phyloP scores from a whole-genome alignment of 1,284 basidiomycete species.

The Phaffia rhodozyma region DNA sequence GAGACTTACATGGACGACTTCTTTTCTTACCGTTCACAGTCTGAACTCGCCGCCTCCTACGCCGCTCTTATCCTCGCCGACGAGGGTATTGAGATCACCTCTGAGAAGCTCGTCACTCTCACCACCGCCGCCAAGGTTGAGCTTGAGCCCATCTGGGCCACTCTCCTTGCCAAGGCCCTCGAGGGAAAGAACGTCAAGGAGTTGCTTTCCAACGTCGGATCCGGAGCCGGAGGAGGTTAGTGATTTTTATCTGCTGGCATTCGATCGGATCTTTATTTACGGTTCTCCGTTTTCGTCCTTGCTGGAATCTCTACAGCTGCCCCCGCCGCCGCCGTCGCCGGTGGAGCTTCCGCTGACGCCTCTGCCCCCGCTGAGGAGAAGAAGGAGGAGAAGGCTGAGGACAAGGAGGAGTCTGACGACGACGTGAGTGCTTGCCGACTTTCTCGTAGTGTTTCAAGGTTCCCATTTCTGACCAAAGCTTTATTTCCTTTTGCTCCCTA shows the following conservation, averaged over 20 bases:
- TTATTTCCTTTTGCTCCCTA: too few relatives aligned
- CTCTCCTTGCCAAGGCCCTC: constrained; percentile 90
- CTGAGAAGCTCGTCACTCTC: constrained; percentile 80
- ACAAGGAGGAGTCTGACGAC: constrained; percentile 57
- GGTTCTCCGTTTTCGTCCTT: background rate
- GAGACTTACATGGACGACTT: too few relatives aligned
- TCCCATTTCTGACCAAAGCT: too few relatives aligned
- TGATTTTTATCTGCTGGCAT: background rate
- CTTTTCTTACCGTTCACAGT: background rate
- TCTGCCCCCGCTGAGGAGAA: constrained; percentile 53
- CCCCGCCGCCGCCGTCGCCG: constrained; percentile 46
- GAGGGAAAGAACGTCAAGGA: constrained; percentile 98
- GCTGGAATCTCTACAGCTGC: background rate
- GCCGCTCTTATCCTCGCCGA: constrained; percentile 93
- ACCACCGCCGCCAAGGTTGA: constrained; percentile 73
- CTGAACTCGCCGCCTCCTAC: constrained; percentile 77
- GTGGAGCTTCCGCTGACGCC: constrained; percentile 44
- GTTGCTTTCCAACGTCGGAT: constrained; percentile 78
- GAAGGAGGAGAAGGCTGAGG: constrained; percentile 58
- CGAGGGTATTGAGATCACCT: constrained; percentile 92
- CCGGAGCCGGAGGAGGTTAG: constrained; percentile 49
- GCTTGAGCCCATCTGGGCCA: constrained; percentile 93
- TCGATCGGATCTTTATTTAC: background rate
- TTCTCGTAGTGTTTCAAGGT: too few relatives aligned
- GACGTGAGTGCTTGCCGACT: constrained; percentile 51